Evolutionary conservation across 768 basidiomycete species (phyloP).

Genomic region (Suillus cothurnatus): DNA sequence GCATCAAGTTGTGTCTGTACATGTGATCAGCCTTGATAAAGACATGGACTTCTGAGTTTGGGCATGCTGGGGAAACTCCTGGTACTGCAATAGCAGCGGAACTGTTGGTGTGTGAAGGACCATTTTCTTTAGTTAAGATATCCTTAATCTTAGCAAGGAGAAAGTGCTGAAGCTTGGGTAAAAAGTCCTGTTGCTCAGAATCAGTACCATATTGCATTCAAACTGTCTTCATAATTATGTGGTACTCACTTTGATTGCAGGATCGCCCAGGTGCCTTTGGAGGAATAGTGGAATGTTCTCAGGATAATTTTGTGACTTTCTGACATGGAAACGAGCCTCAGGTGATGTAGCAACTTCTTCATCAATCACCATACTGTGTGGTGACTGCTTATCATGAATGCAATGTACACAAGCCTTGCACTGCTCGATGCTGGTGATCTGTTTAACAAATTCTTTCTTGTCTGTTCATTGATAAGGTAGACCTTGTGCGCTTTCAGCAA

Average conservation of each 20-base stretch:
- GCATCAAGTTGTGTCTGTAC: conserved; percentile 5
- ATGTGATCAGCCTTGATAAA: background rate
- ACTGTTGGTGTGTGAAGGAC: background rate
- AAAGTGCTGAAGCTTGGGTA: conserved; percentile 10
- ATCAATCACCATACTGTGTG: background rate
- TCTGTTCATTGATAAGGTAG: too few relatives aligned
- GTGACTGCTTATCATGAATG: background rate
- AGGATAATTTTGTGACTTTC: conserved; percentile 7
- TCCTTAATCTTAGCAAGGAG: conserved; percentile 12
- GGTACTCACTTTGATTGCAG: conserved; percentile 20
- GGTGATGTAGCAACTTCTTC: background rate
- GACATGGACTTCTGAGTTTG: background rate
- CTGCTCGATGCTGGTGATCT: background rate
- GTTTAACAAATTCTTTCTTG: conserved; percentile 1
- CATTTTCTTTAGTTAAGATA: conserved; percentile 15
- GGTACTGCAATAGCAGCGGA: too few relatives aligned
- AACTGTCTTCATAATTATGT: background rate
- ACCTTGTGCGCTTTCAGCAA: too few relatives aligned
- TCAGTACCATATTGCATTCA: conserved; percentile 1
- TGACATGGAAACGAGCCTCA: conserved; percentile 23
- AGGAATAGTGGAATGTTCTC: conserved; percentile 4
- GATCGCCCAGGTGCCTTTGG: conserved; percentile 22
- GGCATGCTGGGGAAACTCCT: background rate
- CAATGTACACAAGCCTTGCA: background rate
- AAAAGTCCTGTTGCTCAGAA: conserved; percentile 12